Evolutionary conservation across 345 rosid species (phyloP).

Genomic region (Murraya paniculata): DNA sequence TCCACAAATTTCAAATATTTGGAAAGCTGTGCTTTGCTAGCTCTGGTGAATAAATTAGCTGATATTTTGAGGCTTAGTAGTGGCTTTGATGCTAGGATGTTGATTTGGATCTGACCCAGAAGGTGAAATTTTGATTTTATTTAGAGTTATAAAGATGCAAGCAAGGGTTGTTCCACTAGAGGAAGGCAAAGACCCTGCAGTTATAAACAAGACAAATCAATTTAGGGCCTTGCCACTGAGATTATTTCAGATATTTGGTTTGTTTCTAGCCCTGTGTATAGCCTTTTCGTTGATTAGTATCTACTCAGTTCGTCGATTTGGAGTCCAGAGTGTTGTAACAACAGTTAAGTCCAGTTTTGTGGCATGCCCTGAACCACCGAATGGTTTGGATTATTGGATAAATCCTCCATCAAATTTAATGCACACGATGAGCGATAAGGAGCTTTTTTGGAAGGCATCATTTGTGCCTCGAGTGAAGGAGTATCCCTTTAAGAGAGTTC

Average conservation of each 20-base stretch:
- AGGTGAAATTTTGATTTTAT: conserved; percentile 18
- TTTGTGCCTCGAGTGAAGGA: conserved; percentile 58
- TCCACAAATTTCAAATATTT: neutral
- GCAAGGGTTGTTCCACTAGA: conserved; percentile 53
- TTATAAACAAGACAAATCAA: conserved; percentile 37
- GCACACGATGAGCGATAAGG: conserved; percentile 72
- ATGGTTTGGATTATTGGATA: conserved; percentile 52
- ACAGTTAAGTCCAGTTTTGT: conserved; percentile 45
- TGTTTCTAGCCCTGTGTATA: conserved; percentile 51
- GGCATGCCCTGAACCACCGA: conserved; percentile 42
- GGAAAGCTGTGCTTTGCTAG: neutral
- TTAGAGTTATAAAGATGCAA: conserved; percentile 42
- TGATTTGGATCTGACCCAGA: conserved; percentile 18
- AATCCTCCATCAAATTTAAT: conserved; percentile 54
- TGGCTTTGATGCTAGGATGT: neutral
- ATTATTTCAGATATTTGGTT: conserved; percentile 44
- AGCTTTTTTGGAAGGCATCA: conserved; percentile 89
- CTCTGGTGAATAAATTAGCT: neutral
- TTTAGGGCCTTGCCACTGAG: conserved; percentile 53
- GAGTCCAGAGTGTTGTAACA: conserved; percentile 47
- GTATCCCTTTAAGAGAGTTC: conserved; percentile 72
- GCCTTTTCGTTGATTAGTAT: conserved; percentile 65
- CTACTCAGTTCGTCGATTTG: conserved; percentile 57
- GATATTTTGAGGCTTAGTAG: neutral
- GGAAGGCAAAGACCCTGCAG: conserved; percentile 63